Percentiles rank a stretch among this genome's conserved stretches.
Conservation (phyloP, 2,329 filamentous ascomycete genomes). For the Trichoderma arundinaceum region DNA sequence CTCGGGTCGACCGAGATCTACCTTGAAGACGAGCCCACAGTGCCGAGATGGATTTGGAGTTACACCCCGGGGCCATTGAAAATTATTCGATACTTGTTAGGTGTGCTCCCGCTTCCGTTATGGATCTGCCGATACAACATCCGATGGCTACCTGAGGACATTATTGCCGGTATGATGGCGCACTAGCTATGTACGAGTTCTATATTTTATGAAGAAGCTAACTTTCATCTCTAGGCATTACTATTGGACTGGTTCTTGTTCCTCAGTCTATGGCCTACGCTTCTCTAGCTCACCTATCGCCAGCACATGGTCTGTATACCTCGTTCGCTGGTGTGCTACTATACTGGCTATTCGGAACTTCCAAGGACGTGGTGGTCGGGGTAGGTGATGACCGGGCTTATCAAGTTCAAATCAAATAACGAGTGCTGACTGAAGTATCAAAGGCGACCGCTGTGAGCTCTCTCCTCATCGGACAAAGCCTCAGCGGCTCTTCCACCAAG, state of each 20-base stretch:
- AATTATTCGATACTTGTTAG: constrained; percentile 55
- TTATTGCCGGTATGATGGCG: constrained; percentile 66
- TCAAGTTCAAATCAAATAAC: background rate
- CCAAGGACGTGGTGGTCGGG: constrained; percentile 84
- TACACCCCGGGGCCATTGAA: constrained; percentile 57
- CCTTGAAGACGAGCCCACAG: constrained; percentile 71
- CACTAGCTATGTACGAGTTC: background rate
- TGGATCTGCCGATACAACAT: constrained; percentile 76
- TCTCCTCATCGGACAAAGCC: constrained; percentile 55
- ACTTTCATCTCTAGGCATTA: constrained; percentile 39
- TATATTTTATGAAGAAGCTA: background rate
- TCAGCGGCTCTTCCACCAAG: constrained; percentile 46
- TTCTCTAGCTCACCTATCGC: constrained; percentile 68
- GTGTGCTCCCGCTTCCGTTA: constrained; percentile 67
- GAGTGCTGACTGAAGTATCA: constrained; percentile 1
- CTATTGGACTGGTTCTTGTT: constrained; percentile 71
- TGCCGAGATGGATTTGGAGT: constrained; percentile 64
- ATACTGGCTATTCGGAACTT: constrained; percentile 85
- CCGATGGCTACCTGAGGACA: constrained; percentile 74
- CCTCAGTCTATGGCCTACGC: constrained; percentile 85
- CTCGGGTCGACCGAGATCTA: constrained; percentile 42
- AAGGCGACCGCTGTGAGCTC: constrained; percentile 63
- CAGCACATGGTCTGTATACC: constrained; percentile 78
- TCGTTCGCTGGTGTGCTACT: constrained; percentile 81
- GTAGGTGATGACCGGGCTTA: constrained; percentile 40